phyloP scores from a whole-genome alignment of 306 rosid genomes.

The Boehmeria nivea region DNA sequence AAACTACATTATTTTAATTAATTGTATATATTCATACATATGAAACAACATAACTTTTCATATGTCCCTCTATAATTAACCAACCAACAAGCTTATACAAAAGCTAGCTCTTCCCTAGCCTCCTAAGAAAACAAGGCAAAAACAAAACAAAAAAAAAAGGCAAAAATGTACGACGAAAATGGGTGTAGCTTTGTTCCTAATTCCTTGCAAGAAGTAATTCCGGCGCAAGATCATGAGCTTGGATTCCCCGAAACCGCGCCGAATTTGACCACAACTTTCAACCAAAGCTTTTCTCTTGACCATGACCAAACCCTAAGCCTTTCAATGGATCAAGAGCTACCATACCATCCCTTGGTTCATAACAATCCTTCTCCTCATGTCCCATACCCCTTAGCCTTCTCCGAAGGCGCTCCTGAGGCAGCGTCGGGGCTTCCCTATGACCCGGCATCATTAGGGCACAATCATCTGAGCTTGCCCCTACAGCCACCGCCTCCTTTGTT shows the following conservation, averaged over 20 bases:
- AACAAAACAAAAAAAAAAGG: no score
- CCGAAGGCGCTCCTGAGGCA: no score
- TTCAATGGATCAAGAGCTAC: background rate
- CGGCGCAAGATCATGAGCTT: no score
- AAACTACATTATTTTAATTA: background rate
- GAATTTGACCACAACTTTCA: no score
- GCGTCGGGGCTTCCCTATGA: background rate
- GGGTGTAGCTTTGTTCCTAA: background rate
- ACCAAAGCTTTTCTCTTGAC: background rate
- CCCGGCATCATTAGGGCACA: background rate
- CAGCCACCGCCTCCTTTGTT: background rate
- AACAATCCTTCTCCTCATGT: background rate
- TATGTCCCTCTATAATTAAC: background rate
- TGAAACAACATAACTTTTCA: no score
- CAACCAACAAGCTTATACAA: slow-evolving; percentile 2
- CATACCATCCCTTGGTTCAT: background rate
- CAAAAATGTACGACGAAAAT: background rate
- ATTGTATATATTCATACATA: no score
- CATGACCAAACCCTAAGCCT: background rate
- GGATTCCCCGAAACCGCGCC: no score
- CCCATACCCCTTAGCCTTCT: background rate
- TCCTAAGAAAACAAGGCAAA: background rate
- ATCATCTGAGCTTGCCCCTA: background rate
- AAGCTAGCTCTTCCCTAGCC: no score
- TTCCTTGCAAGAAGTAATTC: background rate